Evolutionary conservation across 139 green algal genomes (phyloP), one percentile per base, ranked within the genome.

Genomic region (Chlamydomonas sphaeroides): DNA sequence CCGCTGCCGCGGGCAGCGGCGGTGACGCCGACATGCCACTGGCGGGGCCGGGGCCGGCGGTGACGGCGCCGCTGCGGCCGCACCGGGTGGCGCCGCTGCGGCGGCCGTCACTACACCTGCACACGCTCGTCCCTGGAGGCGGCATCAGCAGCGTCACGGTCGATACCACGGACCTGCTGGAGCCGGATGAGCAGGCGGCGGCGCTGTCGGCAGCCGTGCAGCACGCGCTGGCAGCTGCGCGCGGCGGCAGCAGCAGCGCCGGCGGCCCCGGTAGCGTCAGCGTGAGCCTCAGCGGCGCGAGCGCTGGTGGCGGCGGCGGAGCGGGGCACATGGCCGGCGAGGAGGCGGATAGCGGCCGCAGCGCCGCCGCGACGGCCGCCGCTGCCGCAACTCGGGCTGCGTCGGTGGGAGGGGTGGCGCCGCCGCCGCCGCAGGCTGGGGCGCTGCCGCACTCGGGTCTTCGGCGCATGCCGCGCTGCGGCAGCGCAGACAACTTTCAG

Each of bases 141-240:
- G 70, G 41, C n/a, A 66, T 86, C 28, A 82, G 76, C 36, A 59
- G 53, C 17, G 36, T 79, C 3, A 61, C 63, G 3, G 36, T 84
- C 7, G 77, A 84, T 28, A 75, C 65, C 0, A 68, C 35, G 26
- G 11, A 20, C 23, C 63, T 82, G 32, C 6, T 26, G 59, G 75
- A 65, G 41, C 61, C 61, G 17, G 75, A 35, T 7, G 42, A 72
- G 42, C 45, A 63, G 42, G 75, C 75, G 42, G 75, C 65, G 42
- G 75, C 75, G 20, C 68, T 82, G 23, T 33, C 38, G 3, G 75
- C 62, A 8, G 75, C 75, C 21, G 63, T 82, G 45, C 75, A 71
- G 62, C 75, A 82, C 33, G 75, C 75, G 30, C 62, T 82, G 33
- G 75, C 75, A 15, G 75, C 75, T 26, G 75, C 75, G 59, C 32